Evolutionary conservation across 805 yeast genomes (phyloP), one percentile per base, ranked within the genome.

Genomic region (Suhomyces prunicola): DNA sequence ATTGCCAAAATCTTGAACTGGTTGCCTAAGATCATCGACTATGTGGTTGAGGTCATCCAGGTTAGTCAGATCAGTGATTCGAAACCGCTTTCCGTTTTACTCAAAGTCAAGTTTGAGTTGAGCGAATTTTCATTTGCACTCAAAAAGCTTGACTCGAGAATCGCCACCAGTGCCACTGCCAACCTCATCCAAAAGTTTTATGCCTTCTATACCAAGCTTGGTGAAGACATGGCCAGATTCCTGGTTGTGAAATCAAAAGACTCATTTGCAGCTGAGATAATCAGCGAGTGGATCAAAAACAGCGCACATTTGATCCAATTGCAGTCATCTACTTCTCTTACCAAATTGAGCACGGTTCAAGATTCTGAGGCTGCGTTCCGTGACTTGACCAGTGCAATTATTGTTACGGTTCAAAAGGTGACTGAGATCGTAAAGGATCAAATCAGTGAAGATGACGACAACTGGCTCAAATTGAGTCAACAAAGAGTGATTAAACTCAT

Each of bases 391-490:
- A 81, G 81, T 15, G 77, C 86, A 2, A 77, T 90, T 17, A 69
- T 91, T 50, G 74, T 92, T 29, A 78, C 86, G 0, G 79, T 88
- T 58, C 97, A 92, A 68, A 80, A 81, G 55, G 68, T 80, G 7
- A 70, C 72, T 47, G 81, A 73, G 33, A 57, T 63, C 9, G 75
- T 75, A 48, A 57, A 60, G 26, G 67, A 61, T 4, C 66, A 57
- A 2, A 59, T 82, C 2, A 57, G 67, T 1, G 80, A 72, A 19
- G 84, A 79, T 17, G 68, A 66, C 24, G 92, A 88, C 54, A 73
- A 76, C n/a, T 92, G 97, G 96, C 74, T 90, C 31, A 66, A 74
- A 4, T 51, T 61, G 1, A 58, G 84, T 1, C 85, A 85, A 53
- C 77, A 72, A 44, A 73, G 77, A 42, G 58, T 82, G 3, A 62